phyloP scores from a whole-genome alignment of 257 asterid species.

The Rubia yunnanensis region DNA sequence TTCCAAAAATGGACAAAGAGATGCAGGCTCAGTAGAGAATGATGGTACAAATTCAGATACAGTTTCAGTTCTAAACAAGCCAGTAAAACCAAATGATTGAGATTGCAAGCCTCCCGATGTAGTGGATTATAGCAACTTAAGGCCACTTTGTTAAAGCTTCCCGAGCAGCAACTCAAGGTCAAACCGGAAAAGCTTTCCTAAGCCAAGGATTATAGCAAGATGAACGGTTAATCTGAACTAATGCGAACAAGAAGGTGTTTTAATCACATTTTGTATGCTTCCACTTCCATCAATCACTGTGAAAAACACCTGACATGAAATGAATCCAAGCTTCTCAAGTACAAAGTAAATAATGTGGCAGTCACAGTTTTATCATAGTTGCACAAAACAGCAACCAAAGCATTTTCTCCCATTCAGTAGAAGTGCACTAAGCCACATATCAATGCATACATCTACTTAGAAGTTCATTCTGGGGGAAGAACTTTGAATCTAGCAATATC shows the following conservation, averaged over 20 bases:
- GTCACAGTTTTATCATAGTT: background rate
- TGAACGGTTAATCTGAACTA: conserved; percentile 70
- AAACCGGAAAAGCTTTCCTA: conserved; percentile 59
- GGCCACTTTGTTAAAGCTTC: no score
- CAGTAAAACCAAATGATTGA: no score
- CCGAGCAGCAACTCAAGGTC: conserved; percentile 69
- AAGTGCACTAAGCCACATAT: no score
- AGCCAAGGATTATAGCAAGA: conserved; percentile 65
- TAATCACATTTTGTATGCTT: conserved; percentile 58
- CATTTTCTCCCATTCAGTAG: no score
- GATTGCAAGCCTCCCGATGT: no score
- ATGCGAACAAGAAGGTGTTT: conserved; percentile 55
- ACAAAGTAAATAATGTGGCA: background rate
- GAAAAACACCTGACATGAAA: conserved; percentile 49
- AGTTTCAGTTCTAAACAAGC: no score
- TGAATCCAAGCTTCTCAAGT: background rate
- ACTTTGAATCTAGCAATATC: conserved; percentile 61
- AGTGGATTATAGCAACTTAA: no score
- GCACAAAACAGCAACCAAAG: no score
- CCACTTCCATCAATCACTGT: conserved; percentile 78
- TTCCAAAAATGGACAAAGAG: no score
- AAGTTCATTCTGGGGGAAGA: conserved; percentile 63
- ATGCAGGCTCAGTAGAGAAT: no score
- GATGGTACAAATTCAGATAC: no score
- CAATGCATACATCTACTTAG: conserved; percentile 11